Base-by-base conservation (phyloP, 2,329 filamentous ascomycete genomes). In the Ceratocystis variospora region DNA sequence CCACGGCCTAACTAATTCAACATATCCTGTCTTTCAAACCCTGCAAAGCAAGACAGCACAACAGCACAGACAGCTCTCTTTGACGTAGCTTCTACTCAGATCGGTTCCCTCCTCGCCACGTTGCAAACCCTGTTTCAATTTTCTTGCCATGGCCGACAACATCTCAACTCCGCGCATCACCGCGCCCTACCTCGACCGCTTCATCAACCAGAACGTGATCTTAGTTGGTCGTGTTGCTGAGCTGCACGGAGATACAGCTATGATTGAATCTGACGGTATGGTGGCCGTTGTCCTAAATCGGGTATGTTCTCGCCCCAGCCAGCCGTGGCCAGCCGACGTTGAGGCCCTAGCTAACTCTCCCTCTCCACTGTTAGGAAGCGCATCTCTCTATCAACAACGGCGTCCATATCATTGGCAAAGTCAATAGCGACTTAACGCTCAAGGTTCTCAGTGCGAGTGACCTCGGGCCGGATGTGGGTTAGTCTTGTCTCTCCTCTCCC, bases 181-280 rank as follows among this genome's bases (percentile, higher is more conserved):
- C 61, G 88, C 88, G 64, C 78, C 81, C 50, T 88, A 93, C 76
- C 87, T 97, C 67, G 84, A 90, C 73, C 81, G 81, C 72, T 96
- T 92, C 77, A 80, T 86, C 70, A 80, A 81, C 70, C 82, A 84
- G 70, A 89, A 88, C 69, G 89, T 97, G 69, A 91, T 91, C 71
- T 80, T 97, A 66, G 81, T 96, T 4, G 94, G 94, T 72, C 91
- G 88, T 72, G 91, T 97, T 61, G 83, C 84, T 3, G 87, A 94
- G 72, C 80, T 97, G 28, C 86, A 87, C 63, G 92, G 92, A 70
- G 89, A 94, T 64, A 82, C 83, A 63, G 93, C 91, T 0, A 84
- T 85, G 5, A 82, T 97, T 37, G 90, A 96, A 67, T 87, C 90
- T 5, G 87, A 85, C 31, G 93, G 93, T 0, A 82, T 85, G 25